Percentiles rank a stretch among this genome's conserved stretches.
phyloP scores from a whole-genome alignment of 805 yeast species.

The Metschnikowia similis region DNA sequence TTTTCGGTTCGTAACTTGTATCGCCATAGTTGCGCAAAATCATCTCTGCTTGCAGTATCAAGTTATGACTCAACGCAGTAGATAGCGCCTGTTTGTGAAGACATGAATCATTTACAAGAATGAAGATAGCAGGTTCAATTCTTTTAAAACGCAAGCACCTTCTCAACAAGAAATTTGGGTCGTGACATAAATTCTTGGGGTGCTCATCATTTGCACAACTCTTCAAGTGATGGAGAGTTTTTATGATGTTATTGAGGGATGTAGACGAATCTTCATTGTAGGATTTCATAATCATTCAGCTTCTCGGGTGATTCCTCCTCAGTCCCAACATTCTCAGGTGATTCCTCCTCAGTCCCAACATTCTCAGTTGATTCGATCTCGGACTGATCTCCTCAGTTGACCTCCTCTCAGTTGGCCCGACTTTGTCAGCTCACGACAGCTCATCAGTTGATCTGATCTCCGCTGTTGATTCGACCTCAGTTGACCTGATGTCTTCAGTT shows the following conservation, averaged over 20 bases:
- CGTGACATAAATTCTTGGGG: slow-evolving; percentile 37
- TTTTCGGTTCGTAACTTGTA: slow-evolving; percentile 2
- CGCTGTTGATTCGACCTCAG: too few species aligned
- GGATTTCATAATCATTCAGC: slow-evolving; percentile 50
- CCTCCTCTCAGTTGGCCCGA: too few species aligned
- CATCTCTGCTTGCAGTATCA: slow-evolving; percentile 50
- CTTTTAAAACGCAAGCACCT: slow-evolving; percentile 60
- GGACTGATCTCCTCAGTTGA: too few species aligned
- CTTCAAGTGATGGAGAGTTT: slow-evolving; percentile 25
- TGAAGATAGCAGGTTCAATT: slow-evolving; percentile 61
- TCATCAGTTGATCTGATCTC: too few species aligned
- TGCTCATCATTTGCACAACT: slow-evolving; percentile 14
- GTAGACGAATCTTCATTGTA: slow-evolving; percentile 37
- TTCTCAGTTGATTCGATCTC: too few species aligned
- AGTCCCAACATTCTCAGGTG: too few species aligned
- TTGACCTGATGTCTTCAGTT: too few species aligned
- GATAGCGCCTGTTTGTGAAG: slow-evolving; percentile 78
- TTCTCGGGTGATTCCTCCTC: too few species aligned
- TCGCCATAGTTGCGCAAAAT: slow-evolving; percentile 31
- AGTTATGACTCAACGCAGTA: slow-evolving; percentile 60
- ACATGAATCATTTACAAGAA: slow-evolving; percentile 61
- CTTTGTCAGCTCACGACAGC: too few species aligned
- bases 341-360: too few species aligned
- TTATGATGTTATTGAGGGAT: slow-evolving; percentile 27
- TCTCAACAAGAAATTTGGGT: slow-evolving; percentile 71